phyloP scores from a whole-genome alignment of 2,329 filamentous ascomycete genomes.

The Hypoxylon sp. region DNA sequence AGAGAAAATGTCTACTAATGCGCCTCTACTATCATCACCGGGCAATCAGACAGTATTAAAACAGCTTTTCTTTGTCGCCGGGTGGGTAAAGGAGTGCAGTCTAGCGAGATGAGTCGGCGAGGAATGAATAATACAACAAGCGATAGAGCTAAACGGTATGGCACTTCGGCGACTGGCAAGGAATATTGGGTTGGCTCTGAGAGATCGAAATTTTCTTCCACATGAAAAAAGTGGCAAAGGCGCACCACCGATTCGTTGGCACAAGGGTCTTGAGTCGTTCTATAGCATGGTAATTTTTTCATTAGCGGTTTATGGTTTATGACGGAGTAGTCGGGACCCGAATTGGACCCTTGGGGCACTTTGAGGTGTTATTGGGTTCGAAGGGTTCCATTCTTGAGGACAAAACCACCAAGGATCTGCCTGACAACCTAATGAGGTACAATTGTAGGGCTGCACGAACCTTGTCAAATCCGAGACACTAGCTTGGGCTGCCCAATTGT shows the following conservation, averaged over 20 bases:
- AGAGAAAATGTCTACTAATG: conserved; percentile 15
- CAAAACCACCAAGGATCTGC: conserved; percentile 13
- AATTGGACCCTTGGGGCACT: conserved; percentile 34
- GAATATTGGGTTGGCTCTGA: conserved; percentile 9
- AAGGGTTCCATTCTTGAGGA: conserved; percentile 31
- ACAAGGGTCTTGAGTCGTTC: conserved; percentile 39
- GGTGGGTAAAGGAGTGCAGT: conserved; percentile 5
- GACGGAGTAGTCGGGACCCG: conserved; percentile 36
- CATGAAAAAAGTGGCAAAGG: conserved; percentile 33
- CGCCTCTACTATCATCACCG: conserved; percentile 40
- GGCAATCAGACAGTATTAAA: conserved; percentile 6
- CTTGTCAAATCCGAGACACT: conserved; percentile 43
- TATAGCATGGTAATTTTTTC: conserved; percentile 24
- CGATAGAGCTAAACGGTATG: conserved; percentile 16
- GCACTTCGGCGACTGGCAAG: conserved; percentile 10
- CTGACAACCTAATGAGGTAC: conserved; percentile 21
- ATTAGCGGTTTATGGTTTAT: conserved; percentile 35
- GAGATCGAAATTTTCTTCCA: conserved; percentile 14
- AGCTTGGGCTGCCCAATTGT: conserved; percentile 40
- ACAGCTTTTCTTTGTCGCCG: conserved; percentile 8
- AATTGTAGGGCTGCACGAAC: conserved; percentile 42
- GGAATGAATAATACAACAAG: conserved; percentile 20
- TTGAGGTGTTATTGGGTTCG: conserved; percentile 26
- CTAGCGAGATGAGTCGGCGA: conserved; percentile 16
- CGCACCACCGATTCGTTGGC: conserved; percentile 37